These are phyloP conservation scores for Colletotrichum tropicicola DNA, from an alignment of 2,329 filamentous ascomycete species.

Conservation along the genomic window DNA sequence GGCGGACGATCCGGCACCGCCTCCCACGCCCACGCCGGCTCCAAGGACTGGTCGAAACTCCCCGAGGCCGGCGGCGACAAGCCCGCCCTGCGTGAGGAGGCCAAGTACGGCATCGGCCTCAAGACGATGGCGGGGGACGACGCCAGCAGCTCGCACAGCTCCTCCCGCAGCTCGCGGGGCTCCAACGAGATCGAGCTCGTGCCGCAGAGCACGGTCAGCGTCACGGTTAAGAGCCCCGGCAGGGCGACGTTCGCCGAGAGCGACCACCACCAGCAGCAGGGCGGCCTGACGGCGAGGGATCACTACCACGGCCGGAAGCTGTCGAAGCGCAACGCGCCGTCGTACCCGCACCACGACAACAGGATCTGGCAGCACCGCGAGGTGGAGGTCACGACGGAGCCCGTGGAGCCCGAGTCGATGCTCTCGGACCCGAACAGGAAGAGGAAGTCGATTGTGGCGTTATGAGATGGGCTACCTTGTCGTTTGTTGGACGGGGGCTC, in stretches of 20 bases:
- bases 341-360: constrained; percentile 12
- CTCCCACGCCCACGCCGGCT: neutral
- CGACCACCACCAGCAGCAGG: neutral
- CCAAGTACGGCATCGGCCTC: constrained; percentile 32
- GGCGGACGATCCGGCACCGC: constrained; percentile 4
- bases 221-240: constrained; percentile 10
- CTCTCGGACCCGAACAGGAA: constrained; percentile 1
- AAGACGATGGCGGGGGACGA: constrained; percentile 30
- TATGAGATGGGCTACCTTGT: neutral
- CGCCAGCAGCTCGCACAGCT: constrained; percentile 26
- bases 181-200: constrained; percentile 15
- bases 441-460: constrained; percentile 11
- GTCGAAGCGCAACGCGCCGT: neutral
- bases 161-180: constrained; percentile 16
- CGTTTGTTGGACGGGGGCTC: neutral
- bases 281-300: constrained; percentile 19
- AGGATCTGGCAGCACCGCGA: constrained; percentile 27
- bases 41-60: constrained; percentile 19
- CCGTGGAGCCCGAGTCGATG: constrained; percentile 24
- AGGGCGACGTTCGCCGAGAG: neutral
- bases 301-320: constrained; percentile 12
- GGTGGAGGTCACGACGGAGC: constrained; percentile 26
- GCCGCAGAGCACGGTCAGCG: constrained; percentile 11
- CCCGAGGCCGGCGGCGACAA: neutral
- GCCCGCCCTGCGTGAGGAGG: constrained; percentile 1